Conservation (phyloP, 1,284 basidiomycete genomes). For the Bjerkandera adusta region DNA sequence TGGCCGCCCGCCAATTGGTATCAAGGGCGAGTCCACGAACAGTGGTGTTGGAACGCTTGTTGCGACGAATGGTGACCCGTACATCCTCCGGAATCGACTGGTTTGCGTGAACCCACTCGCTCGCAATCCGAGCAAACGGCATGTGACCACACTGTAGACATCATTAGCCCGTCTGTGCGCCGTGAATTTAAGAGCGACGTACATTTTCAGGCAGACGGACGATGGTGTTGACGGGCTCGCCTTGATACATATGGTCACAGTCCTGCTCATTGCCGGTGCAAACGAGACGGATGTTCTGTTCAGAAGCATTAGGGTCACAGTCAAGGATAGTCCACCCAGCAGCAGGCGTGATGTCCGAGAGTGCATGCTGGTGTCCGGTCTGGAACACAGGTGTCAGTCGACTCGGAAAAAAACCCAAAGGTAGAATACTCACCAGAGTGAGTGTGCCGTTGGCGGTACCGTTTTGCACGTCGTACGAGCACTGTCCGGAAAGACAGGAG, state of each 20-base stretch:
- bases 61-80: constrained; percentile 32
- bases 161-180: not conserved
- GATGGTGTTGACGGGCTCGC: constrained; percentile 46
- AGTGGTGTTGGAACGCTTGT: constrained; percentile 16
- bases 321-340: constrained; percentile 51
- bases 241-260: constrained; percentile 46
- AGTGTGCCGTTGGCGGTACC: constrained; percentile 1
- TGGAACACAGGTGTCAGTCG: constrained; percentile 7
- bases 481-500: not conserved
- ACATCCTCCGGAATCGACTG: constrained; percentile 41
- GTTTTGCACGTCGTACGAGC: constrained; percentile 5
- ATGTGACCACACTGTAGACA: constrained; percentile 45
- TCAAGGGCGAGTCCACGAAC: constrained; percentile 44
- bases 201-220: constrained; percentile 51
- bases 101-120: constrained; percentile 35
- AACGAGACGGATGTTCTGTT: constrained; percentile 49
- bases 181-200: constrained; percentile 18
- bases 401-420: not conserved
- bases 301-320: constrained; percentile 37
- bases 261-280: too few relatives aligned
- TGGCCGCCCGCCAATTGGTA: constrained; percentile 38
- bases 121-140: constrained; percentile 51
- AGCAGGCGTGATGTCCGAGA: constrained; percentile 51
- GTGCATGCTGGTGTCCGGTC: constrained; percentile 35
- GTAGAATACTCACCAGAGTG: not conserved